These are phyloP conservation scores for Xylogone sp. DNA, from an alignment of 2,329 filamentous ascomycete genomes.

Conservation along the genomic window DNA sequence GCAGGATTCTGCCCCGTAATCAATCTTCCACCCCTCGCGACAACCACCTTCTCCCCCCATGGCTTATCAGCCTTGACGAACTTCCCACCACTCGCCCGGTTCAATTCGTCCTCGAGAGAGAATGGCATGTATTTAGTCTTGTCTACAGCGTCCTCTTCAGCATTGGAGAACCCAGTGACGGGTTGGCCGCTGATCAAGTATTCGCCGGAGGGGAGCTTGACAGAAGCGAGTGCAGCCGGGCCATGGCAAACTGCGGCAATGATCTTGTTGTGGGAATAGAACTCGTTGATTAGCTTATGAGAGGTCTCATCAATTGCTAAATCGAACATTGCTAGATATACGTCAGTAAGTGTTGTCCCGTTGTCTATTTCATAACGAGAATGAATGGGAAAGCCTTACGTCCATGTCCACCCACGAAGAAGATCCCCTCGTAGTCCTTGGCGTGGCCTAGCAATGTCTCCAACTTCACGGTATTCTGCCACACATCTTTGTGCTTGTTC, in stretches of 20 bases:
- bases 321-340: constrained; percentile 23
- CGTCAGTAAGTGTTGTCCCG: neutral
- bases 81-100: constrained; percentile 44
- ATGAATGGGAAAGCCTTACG: constrained; percentile 34
- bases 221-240: constrained; percentile 58
- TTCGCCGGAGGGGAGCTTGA: constrained; percentile 46
- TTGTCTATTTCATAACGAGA: neutral
- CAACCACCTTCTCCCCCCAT: constrained; percentile 31
- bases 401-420: constrained; percentile 56
- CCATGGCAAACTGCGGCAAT: constrained; percentile 68
- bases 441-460: constrained; percentile 41
- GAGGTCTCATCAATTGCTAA: constrained; percentile 52
- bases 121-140: constrained; percentile 49
- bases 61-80: constrained; percentile 52
- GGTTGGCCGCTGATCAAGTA: constrained; percentile 51
- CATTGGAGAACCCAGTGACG: constrained; percentile 58
- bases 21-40: constrained; percentile 27
- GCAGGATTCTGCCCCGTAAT: constrained; percentile 43
- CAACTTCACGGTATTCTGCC: constrained; percentile 50
- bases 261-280: constrained; percentile 57
- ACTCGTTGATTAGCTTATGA: constrained; percentile 58
- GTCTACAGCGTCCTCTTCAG: constrained; percentile 42
- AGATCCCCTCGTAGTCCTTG: constrained; percentile 50
- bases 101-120: constrained; percentile 53
- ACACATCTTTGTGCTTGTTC: constrained; percentile 43